Conservation (phyloP, 78 protist genomes). For the Isochrysis galbana region DNA sequence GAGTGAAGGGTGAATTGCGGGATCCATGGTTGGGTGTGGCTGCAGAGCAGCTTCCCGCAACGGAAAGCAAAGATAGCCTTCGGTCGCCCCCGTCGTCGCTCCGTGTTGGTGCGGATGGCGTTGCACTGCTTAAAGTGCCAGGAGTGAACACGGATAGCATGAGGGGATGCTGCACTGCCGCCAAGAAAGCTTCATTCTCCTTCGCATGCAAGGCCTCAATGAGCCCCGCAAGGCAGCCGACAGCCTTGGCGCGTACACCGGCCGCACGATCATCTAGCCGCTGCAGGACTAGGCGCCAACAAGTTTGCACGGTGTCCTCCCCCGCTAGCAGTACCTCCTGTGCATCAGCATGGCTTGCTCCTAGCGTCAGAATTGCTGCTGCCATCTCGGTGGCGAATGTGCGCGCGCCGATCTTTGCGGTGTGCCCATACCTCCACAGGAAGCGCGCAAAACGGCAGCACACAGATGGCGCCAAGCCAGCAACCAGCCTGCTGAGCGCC, state of each 20-base stretch:
- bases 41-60: no score
- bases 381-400: background rate
- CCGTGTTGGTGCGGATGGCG: no score
- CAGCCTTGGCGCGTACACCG: slow-evolving; percentile 9
- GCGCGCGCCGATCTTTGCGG: background rate
- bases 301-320: background rate
- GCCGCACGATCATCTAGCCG: background rate
- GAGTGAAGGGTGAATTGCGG: no score
- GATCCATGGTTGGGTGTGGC: no score
- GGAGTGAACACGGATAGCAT: background rate
- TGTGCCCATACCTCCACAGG: background rate
- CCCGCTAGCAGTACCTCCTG: background rate
- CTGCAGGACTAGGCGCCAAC: background rate
- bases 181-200: background rate
- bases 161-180: background rate
- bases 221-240: background rate
- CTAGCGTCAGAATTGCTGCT: background rate
- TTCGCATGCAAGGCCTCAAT: background rate
- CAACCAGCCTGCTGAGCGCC: background rate
- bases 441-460: background rate
- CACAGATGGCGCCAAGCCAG: background rate
- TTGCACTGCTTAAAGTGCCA: no score
- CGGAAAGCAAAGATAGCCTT: no score
- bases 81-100: no score
- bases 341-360: background rate